These are phyloP conservation scores for Oryza officinalis DNA, from an alignment of 176 grass and related monocot species.

Conservation along the genomic window DNA sequence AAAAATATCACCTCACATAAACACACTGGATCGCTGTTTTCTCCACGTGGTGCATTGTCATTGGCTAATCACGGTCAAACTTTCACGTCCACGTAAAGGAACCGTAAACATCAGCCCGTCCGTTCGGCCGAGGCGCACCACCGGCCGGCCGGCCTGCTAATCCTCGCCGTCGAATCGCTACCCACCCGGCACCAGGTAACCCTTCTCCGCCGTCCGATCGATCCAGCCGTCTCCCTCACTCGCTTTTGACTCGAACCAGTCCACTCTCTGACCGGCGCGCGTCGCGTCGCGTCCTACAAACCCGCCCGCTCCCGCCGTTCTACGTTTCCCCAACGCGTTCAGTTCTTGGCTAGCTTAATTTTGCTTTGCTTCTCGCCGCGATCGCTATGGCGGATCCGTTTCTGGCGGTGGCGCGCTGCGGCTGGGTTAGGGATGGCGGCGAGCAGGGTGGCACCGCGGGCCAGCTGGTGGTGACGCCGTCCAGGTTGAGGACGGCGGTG, in stretches of 20 bases:
- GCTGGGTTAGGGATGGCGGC: neutral
- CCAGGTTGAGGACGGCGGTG: conserved; percentile 48
- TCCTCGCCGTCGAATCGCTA: neutral
- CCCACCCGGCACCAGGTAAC: neutral
- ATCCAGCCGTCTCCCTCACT: neutral
- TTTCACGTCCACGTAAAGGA: conserved; percentile 6
- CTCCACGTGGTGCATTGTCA: neutral
- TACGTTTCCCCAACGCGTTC: neutral
- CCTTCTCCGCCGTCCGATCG: neutral
- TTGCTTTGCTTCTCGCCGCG: neutral
- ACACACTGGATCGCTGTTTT: neutral
- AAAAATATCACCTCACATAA: neutral
- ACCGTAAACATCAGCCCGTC: neutral
- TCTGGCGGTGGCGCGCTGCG: neutral
- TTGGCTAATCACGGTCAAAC: neutral
- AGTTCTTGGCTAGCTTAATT: neutral
- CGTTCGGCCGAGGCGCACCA: conserved; percentile 28
- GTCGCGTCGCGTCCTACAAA: neutral
- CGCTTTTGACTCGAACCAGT: conserved; percentile 15
- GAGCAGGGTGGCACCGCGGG: neutral
- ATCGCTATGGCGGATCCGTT: conserved; percentile 15
- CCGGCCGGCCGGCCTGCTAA: conserved; percentile 5
- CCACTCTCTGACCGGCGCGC: neutral
- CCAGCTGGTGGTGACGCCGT: conserved; percentile 32
- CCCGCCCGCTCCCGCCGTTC: neutral